A percentile compares a stretch with the other conserved stretches of the same genome.
Evolutionary conservation across 345 rosid species (phyloP).

Genomic region (Clausena lansium): DNA sequence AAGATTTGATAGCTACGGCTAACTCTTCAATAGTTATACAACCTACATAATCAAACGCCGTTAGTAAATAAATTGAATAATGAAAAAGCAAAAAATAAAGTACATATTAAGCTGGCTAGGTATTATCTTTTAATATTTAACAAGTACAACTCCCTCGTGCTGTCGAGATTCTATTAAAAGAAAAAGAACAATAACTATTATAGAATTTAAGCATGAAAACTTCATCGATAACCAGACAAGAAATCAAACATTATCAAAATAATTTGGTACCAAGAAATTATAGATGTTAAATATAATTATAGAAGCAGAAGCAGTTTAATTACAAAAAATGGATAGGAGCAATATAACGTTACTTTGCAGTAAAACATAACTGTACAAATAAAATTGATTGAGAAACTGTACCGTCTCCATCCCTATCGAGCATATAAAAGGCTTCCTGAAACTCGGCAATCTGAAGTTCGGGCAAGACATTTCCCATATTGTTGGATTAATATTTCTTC

Average conservation of each 20-base stretch:
- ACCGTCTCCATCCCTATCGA: constrained; percentile 90
- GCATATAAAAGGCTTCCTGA: constrained; percentile 60
- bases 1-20: constrained; percentile 44
- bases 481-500: background rate
- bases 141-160: no score
- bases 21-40: constrained; percentile 65
- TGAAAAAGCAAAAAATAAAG: background rate
- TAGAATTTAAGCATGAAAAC: no score
- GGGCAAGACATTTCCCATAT: constrained; percentile 36
- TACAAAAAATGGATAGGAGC: background rate
- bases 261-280: no score
- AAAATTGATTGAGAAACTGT: background rate
- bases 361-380: background rate
- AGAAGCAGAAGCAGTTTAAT: no score
- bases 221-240: background rate
- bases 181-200: no score
- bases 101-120: no score
- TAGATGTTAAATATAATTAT: no score
- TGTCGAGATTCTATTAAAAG: no score
- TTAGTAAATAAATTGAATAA: background rate
- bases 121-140: no score
- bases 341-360: no score
- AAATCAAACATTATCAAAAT: no score
- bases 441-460: constrained; percentile 30
- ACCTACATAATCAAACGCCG: constrained; percentile 28